These are phyloP conservation scores for Coemansia guatemalensis DNA, from an alignment of 192 early-diverging fungal genomes.

Conservation along the genomic window DNA sequence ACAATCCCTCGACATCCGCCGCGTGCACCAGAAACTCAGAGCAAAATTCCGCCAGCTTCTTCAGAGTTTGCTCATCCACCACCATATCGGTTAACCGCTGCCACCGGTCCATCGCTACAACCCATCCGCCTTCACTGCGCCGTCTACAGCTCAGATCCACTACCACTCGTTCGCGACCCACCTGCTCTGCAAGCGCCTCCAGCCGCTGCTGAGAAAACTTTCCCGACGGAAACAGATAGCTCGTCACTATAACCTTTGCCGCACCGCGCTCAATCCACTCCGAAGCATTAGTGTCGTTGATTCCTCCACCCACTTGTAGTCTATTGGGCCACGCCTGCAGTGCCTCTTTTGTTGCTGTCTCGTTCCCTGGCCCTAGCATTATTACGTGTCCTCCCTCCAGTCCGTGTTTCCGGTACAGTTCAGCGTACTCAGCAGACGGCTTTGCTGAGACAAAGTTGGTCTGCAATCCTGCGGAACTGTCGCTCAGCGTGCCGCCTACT, in stretches of 20 bases:
- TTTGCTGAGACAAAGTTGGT: conserved; percentile 95
- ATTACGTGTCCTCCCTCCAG: conserved; percentile 92
- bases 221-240: conserved; percentile 85
- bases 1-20: conserved; percentile 96
- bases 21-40: conserved; percentile 97
- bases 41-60: conserved; percentile 61
- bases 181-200: conserved; percentile 25
- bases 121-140: conserved; percentile 64
- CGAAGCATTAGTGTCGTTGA: conserved; percentile 81
- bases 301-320: conserved; percentile 95
- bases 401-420: conserved; percentile 69
- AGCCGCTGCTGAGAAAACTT: conserved; percentile 71
- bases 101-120: conserved; percentile 99
- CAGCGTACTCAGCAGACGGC: conserved; percentile 77
- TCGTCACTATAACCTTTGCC: conserved; percentile 94
- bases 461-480: conserved; percentile 59
- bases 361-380: conserved; percentile 88
- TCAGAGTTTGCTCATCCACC: conserved; percentile 64
- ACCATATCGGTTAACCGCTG: conserved; percentile 90
- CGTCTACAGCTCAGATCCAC: conserved; percentile 76
- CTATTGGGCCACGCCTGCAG: conserved; percentile 82
- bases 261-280: conserved; percentile 87
- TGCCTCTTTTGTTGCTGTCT: conserved; percentile 79
- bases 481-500: conserved; percentile 88
- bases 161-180: conserved; percentile 64